These are phyloP conservation scores for Populus euphratica DNA, from an alignment of 345 rosid genomes.

Conservation along the genomic window DNA sequence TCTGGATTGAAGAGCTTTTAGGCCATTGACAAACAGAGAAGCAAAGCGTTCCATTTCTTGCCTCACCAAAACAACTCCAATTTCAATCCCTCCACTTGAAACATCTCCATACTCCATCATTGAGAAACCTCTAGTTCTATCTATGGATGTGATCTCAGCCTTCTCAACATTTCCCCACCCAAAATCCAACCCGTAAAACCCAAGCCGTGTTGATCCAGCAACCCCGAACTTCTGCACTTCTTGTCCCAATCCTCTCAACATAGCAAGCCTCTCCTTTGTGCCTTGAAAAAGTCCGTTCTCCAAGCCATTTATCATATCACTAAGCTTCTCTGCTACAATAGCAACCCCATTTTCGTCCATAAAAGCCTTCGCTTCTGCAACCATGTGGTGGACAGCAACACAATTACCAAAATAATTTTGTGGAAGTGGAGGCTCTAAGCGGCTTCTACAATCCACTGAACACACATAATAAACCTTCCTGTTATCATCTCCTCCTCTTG, in stretches of 20 bases:
- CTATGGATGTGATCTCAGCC: not conserved
- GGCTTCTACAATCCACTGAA: slow-evolving; percentile 13
- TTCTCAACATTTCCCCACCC: not conserved
- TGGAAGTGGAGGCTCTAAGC: slow-evolving; percentile 14
- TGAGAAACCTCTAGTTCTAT: not conserved
- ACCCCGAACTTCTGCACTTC: not conserved
- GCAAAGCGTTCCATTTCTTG: not conserved
- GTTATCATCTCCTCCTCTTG: not conserved
- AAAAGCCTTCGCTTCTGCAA: not conserved
- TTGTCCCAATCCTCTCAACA: not conserved
- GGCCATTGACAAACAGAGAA: not conserved
- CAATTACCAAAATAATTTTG: too few species aligned
- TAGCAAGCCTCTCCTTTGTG: not conserved
- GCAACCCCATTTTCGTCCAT: not conserved
- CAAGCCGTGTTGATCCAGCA: not conserved
- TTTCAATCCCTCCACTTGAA: not conserved
- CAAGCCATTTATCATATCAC: not conserved
- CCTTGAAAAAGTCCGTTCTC: not conserved
- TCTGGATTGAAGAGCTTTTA: too few species aligned
- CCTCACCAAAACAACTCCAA: not conserved
- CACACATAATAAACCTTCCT: not conserved
- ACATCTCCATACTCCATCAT: not conserved
- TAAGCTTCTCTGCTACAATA: not conserved
- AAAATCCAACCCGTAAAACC: not conserved
- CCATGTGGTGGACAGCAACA: too few species aligned